Base-by-base conservation (phyloP, 768 basidiomycete species). In the Macrolepiota albuminosa region DNA sequence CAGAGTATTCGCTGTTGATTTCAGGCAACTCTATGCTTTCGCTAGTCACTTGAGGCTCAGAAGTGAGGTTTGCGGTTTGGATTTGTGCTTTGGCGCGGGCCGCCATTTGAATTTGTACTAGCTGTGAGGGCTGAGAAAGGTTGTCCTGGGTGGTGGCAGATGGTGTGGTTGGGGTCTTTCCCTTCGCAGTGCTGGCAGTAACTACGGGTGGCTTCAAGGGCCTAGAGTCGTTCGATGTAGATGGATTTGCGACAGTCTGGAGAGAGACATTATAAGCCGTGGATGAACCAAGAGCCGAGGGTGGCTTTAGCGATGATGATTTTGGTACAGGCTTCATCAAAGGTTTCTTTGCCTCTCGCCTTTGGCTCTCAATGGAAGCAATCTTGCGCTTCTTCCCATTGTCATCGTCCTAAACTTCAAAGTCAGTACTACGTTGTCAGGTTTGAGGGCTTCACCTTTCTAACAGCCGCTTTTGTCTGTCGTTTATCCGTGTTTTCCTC, bases 1-100 rank as follows among this genome's bases (percentile, higher is more conserved):
- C 92, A 6, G 95, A 97, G 73, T 98, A 98, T 67, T 98, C 96
- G 74, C 91, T 94, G 67, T 94, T 89, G 68, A 97, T 94, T 49
- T 98, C 96, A 0, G 96, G 95, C 18, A 99, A 78, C 67, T 95
- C 94, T 66, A 95, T 92, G 69, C 81, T 86, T 76, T 94, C 90
- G 69, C 86, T 90, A 18, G 86, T 73, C 58, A 87, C 71, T 3
- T 75, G 70, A 10, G 84, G 81, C 42, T 75, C 72, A 2, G 69
- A 68, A 40, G 74, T 69, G 40, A 76, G 73, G 56, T 82, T 78
- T 14, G 84, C 80, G 29, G 87, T 86, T 60, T 85, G 80, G 57
- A 88, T 73, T 63, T 88, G 85, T 33, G 87, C 82, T 68, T 86
- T 85, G 26, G 83, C 83, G 31, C 86, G 83, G 45, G 84, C 85